These are phyloP conservation scores for Cronartium quercuum DNA, from an alignment of 1,284 basidiomycete species.

Conservation along the genomic window DNA sequence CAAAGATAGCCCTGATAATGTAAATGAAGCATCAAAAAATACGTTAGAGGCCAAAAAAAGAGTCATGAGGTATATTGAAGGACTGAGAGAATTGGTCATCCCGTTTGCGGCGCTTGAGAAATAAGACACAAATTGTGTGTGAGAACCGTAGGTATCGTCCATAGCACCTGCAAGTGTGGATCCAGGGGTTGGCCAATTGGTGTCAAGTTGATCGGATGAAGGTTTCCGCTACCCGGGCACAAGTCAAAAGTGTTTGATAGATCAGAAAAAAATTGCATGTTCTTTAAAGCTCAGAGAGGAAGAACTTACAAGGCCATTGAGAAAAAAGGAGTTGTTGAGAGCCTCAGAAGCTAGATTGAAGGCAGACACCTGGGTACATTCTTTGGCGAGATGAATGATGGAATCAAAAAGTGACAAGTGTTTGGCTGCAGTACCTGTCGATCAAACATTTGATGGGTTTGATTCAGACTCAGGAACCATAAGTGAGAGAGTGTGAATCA, in stretches of 20 bases:
- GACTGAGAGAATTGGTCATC: conserved; percentile 20
- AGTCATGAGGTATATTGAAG: too few relatives aligned
- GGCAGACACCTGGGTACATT: conserved; percentile 5
- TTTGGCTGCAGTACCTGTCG: conserved; percentile 9
- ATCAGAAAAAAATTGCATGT: not conserved
- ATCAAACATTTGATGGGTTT: not conserved
- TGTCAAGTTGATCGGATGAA: not conserved
- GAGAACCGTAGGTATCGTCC: conserved; percentile 26
- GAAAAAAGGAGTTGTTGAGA: conserved; percentile 35
- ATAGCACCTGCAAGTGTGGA: conserved; percentile 22
- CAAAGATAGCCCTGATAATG: conserved; percentile 22
- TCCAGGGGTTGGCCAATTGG: conserved; percentile 4
- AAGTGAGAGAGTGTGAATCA: not conserved
- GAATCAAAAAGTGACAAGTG: conserved; percentile 21
- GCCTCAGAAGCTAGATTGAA: conserved; percentile 37
- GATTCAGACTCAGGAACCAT: not conserved
- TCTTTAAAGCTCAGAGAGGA: not conserved
- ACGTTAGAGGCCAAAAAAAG: too few relatives aligned
- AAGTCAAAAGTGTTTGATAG: not conserved
- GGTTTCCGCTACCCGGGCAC: not conserved
- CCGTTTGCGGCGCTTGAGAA: conserved; percentile 35
- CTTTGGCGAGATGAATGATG: conserved; percentile 31
- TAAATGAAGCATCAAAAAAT: too few relatives aligned
- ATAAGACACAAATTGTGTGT: conserved; percentile 30
- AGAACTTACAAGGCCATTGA: conserved; percentile 24